A percentile compares a stretch with the other conserved stretches of the same genome.
phyloP scores from a whole-genome alignment of 202 grass and related monocot species.

The Bolboschoenoplectus hybrid region DNA sequence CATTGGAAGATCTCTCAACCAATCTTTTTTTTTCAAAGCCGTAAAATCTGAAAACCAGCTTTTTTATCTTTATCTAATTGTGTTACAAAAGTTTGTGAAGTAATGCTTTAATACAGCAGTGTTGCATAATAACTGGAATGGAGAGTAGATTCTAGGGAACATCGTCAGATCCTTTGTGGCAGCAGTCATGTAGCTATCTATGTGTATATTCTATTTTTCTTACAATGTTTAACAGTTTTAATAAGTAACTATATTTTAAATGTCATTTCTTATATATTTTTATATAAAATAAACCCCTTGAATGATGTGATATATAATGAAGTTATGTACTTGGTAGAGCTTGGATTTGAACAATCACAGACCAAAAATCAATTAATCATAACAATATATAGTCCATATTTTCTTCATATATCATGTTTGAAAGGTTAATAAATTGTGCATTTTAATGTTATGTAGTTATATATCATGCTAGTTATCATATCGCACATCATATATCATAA shows the following conservation, averaged over 20 bases:
- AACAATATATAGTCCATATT: background rate
- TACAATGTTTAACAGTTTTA: too few species aligned
- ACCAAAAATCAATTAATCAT: too few species aligned
- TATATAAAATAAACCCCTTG: too few species aligned
- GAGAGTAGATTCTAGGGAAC: slow-evolving; percentile 13
- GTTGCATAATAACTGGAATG: slow-evolving; percentile 28
- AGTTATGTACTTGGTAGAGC: too few species aligned
- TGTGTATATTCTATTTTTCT: background rate
- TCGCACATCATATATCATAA: too few species aligned
- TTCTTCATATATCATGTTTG: background rate
- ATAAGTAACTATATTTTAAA: too few species aligned
- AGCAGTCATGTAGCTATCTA: slow-evolving; percentile 1
- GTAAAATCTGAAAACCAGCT: slow-evolving; percentile 20
- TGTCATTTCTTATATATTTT: too few species aligned
- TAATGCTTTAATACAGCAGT: slow-evolving; percentile 1
- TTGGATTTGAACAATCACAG: too few species aligned
- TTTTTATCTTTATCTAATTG: background rate
- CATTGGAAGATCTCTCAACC: slow-evolving; percentile 6
- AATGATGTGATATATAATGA: too few species aligned
- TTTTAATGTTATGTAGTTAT: too few species aligned
- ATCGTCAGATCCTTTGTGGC: slow-evolving; percentile 1
- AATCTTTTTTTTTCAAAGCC: slow-evolving; percentile 33
- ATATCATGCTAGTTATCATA: too few species aligned
- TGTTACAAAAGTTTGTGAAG: slow-evolving; percentile 13
- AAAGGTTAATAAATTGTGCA: too few species aligned